Evolutionary conservation across 2,329 filamentous ascomycete genomes (phyloP), one percentile per base, ranked within the genome.

Genomic region (Eutypella sp.): DNA sequence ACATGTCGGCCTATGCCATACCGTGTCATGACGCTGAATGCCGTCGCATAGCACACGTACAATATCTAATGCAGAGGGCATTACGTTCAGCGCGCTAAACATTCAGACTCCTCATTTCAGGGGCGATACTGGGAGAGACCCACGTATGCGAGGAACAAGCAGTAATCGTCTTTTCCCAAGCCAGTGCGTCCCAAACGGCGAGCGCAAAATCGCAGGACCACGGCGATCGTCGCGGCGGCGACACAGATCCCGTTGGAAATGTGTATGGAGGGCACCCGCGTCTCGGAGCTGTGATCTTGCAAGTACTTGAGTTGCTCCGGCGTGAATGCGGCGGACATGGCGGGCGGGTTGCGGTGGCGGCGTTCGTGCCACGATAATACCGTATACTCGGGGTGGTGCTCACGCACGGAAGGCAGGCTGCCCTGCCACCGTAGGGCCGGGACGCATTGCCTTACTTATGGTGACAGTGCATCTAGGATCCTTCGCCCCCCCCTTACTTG

Each of bases 161-260:
- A 42, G 20, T 33, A 42, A 19, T 42, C 40, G 31, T 33, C 40
- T 31, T 42, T 42, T 7, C 40, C 40, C 19, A 42, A 18, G 24
- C 40, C 40, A 19, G 1, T 11, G 18, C 40, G 13, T 13, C 25
- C 25, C 23, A 31, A 5, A 20, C 40, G 40, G 18, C 40, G 22
- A n/a, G 6, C 5, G 18, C 27, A 5, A 19, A 41, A 33, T 18
- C 40, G 5, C 22, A 33, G 24, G 11, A 18, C 20, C 15, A 33
- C 40, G 15, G 15, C 13, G 11, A 33, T 42, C 13, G 19, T 20
- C 31, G 19, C 18, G 16, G 16, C 33, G 16, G 5, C 16, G 33
- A 36, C 10, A 18, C 33, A 36, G 16, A 36, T 36, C 15, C 33
- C 33, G 16, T 36, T 36, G 3, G 33, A 20, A 10, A 20, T 36